Percentiles rank a stretch among this genome's conserved stretches.
These are phyloP conservation scores for Calocybe gangraenosa DNA, from an alignment of 768 basidiomycete species.

Conservation along the genomic window DNA sequence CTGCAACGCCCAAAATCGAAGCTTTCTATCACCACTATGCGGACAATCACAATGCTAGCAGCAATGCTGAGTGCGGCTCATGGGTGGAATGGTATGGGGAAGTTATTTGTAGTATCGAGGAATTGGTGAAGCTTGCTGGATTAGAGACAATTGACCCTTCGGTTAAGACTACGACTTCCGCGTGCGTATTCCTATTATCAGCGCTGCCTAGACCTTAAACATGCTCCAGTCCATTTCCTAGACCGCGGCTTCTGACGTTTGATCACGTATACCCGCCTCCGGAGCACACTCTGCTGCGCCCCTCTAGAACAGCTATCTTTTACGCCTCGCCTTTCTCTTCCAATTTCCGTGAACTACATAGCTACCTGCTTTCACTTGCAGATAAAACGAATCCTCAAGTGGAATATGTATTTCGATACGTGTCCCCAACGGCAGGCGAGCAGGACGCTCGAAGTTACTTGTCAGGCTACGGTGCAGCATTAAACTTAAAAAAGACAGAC, in stretches of 20 bases:
- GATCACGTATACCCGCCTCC: constrained; percentile 70
- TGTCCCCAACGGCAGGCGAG: constrained; percentile 35
- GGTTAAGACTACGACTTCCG: constrained; percentile 15
- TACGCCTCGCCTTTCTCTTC: constrained; percentile 66
- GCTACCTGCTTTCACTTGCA: constrained; percentile 52
- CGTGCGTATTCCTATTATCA: constrained; percentile 21
- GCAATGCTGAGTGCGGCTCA: constrained; percentile 46
- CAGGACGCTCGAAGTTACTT: constrained; percentile 41
- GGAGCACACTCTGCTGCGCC: constrained; percentile 35
- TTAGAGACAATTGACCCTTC: constrained; percentile 44
- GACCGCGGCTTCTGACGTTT: constrained; percentile 60
- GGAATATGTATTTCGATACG: constrained; percentile 75
- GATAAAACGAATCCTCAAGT: constrained; percentile 41
- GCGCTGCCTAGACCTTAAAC: background rate
- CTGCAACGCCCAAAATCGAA: constrained; percentile 74
- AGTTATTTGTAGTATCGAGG: constrained; percentile 64
- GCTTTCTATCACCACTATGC: constrained; percentile 78
- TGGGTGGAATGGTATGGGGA: constrained; percentile 87
- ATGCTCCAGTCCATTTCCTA: constrained; percentile 24
- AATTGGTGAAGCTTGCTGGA: constrained; percentile 48
- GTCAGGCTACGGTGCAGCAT: constrained; percentile 86
- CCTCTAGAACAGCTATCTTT: constrained; percentile 66
- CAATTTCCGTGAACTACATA: constrained; percentile 70
- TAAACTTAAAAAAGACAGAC: constrained; percentile 96
- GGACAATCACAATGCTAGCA: constrained; percentile 25